A percentile compares a stretch with the other conserved stretches of the same genome.
Conservation (phyloP, 148 eudicot genomes). For the Linanthus parryae region DNA sequence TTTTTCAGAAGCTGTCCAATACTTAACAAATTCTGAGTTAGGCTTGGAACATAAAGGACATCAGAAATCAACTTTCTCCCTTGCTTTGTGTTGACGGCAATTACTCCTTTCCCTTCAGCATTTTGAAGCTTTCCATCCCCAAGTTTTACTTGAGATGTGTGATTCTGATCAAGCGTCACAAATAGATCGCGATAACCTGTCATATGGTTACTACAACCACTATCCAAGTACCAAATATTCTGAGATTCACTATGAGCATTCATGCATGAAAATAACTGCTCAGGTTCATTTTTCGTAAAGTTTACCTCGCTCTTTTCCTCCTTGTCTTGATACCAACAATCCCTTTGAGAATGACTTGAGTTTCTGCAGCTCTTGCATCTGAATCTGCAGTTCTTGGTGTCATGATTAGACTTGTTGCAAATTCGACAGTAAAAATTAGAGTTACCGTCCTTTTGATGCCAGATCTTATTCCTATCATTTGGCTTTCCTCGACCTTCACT, state of each 20-base stretch:
- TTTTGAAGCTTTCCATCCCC: background rate
- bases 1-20: background rate
- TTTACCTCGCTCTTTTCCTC: background rate
- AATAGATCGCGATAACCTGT: background rate
- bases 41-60: background rate
- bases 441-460: background rate
- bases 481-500: background rate
- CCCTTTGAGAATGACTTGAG: background rate
- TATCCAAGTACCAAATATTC: background rate
- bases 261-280: background rate
- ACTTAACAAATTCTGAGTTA: background rate
- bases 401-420: background rate
- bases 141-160: background rate
- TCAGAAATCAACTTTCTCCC: background rate
- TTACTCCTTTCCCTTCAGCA: background rate
- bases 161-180: background rate
- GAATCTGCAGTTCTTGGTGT: background rate
- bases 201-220: background rate
- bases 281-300: background rate
- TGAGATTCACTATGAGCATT: background rate
- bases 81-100: background rate
- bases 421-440: background rate
- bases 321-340: background rate
- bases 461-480: too few relatives aligned
- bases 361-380: background rate